Conservation (phyloP, 2,329 filamentous ascomycete genomes). For the Colletotrichum musicola region DNA sequence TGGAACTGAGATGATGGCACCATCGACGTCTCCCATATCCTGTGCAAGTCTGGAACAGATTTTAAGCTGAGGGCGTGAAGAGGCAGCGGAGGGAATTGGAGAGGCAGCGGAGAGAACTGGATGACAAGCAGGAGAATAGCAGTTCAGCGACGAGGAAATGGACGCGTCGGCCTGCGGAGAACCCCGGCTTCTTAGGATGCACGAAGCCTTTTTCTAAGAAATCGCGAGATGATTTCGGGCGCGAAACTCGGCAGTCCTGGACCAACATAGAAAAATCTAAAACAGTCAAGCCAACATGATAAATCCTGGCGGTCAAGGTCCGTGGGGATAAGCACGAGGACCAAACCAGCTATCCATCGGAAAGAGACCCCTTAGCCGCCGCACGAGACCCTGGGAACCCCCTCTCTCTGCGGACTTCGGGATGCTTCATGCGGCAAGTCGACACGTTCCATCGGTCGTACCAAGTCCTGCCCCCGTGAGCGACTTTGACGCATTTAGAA, state of each 20-base stretch:
- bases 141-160: not conserved
- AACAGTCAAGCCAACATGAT: too few relatives aligned
- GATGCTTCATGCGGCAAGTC: not conserved
- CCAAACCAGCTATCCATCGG: not conserved
- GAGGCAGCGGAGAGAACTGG: not conserved
- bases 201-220: constrained; percentile 4
- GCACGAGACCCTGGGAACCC: constrained; percentile 4
- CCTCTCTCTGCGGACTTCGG: not conserved
- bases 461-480: not conserved
- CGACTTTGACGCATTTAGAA: constrained; percentile 15
- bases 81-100: too few relatives aligned
- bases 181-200: not conserved
- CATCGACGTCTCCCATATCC: constrained; percentile 17
- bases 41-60: not conserved
- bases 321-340: constrained; percentile 2
- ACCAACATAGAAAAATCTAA: not conserved
- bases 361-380: not conserved
- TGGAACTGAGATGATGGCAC: not conserved
- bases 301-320: not conserved
- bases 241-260: not conserved
- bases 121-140: not conserved
- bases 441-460: too few relatives aligned
- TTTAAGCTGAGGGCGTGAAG: not conserved
- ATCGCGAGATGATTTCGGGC: constrained; percentile 2
- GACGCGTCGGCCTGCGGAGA: not conserved